These are phyloP conservation scores for Boehmeria nivea DNA, from an alignment of 306 rosid genomes.

Conservation along the genomic window DNA sequence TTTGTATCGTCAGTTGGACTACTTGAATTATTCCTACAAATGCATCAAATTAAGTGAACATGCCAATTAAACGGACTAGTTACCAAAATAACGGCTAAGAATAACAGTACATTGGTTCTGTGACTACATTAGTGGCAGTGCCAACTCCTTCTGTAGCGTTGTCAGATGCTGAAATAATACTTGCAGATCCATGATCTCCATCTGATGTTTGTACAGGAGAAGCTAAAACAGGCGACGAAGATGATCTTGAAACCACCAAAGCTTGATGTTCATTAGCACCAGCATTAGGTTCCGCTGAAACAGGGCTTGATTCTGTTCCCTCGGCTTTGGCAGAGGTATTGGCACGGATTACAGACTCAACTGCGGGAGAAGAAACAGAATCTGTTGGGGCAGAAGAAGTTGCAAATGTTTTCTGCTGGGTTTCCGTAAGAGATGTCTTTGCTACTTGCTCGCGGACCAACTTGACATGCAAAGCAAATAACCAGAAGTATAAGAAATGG, in stretches of 20 bases:
- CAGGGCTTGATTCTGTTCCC: slow-evolving; percentile 57
- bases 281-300: slow-evolving; percentile 54
- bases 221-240: slow-evolving; percentile 46
- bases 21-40: slow-evolving; percentile 43
- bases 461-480: slow-evolving; percentile 38
- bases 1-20: slow-evolving; percentile 38
- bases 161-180: slow-evolving; percentile 32
- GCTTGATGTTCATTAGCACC: slow-evolving; percentile 35
- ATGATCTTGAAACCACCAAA: slow-evolving; percentile 39
- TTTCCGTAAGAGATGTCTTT: slow-evolving; percentile 43
- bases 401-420: slow-evolving; percentile 29
- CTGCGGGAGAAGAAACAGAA: slow-evolving; percentile 35
- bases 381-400: slow-evolving; percentile 40
- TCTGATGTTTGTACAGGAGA: slow-evolving; percentile 28
- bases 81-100: slow-evolving; percentile 9
- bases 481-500: background rate
- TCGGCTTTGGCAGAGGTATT: slow-evolving; percentile 42
- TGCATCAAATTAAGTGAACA: too few species aligned
- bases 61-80: slow-evolving; percentile 2
- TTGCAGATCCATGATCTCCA: slow-evolving; percentile 42
- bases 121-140: slow-evolving; percentile 25
- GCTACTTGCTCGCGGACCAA: slow-evolving; percentile 78
- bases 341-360: slow-evolving; percentile 39
- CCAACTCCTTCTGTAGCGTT: slow-evolving; percentile 33
- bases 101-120: slow-evolving; percentile 49